Evolutionary conservation across 441 rosid genomes (phyloP).

Genomic region (Erysimum pusillum): DNA sequence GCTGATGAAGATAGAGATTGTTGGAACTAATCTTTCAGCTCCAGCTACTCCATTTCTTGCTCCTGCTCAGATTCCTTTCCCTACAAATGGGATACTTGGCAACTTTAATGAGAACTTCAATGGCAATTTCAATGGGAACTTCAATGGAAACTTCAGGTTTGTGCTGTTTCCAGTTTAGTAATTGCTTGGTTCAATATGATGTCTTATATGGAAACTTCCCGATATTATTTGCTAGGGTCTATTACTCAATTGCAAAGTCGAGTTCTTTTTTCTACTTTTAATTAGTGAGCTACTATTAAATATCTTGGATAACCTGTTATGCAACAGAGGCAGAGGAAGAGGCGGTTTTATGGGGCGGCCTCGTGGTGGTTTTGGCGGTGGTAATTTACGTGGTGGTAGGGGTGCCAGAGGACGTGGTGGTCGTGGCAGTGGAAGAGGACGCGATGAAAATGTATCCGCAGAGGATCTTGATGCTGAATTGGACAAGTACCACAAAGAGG

Average conservation of each 20-base stretch:
- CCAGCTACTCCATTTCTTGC: conserved; percentile 45
- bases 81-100: conserved; percentile 46
- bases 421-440: conserved; percentile 52
- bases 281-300: not conserved
- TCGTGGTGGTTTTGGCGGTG: conserved; percentile 53
- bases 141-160: conserved; percentile 56
- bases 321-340: conserved; percentile 54
- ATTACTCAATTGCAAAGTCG: not conserved
- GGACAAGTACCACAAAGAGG: conserved; percentile 63
- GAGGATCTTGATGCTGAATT: conserved; percentile 72
- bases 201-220: not conserved
- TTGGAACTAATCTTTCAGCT: conserved; percentile 58
- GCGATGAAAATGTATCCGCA: conserved; percentile 57
- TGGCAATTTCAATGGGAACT: conserved; percentile 48
- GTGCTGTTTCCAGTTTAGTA: conserved; percentile 20
- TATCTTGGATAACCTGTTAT: conserved; percentile 4
- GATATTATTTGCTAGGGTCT: not conserved
- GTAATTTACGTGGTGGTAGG: conserved; percentile 48
- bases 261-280: not conserved
- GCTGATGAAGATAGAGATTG: conserved; percentile 62
- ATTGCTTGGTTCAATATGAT: not conserved
- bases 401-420: conserved; percentile 56
- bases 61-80: conserved; percentile 47
- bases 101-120: conserved; percentile 51
- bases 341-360: conserved; percentile 52